Evolutionary conservation across 495 filamentous ascomycete genomes (phyloP), one percentile per base, ranked within the genome.

Genomic region (Thermothielavioides terrestris): DNA sequence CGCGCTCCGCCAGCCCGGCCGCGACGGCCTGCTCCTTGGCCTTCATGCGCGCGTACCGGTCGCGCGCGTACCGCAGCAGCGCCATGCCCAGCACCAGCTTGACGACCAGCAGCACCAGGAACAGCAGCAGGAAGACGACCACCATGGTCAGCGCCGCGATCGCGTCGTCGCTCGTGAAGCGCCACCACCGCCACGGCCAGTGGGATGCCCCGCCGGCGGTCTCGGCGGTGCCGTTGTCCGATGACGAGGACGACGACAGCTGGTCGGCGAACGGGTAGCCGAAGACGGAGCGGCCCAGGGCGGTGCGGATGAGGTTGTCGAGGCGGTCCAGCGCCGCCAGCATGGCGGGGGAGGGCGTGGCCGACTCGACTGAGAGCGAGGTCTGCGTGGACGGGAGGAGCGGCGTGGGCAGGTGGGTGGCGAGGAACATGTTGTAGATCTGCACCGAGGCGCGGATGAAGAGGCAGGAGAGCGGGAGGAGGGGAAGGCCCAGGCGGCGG

Each of bases 371-470:
- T 0, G 75, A 74, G 0, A 86, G 69, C 2, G 86, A 80, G 0
- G 85, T 79, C 14, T 77, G 75, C 2, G 82, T 78, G 1, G 83
- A 79, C 0, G 83, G 79, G 0, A 86, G 88, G 7, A 89, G 72
- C 0, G 86, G 84, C 2, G 80, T 76, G 8, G 87, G 85, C 12
- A 94, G 70, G 53, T 94, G 78, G 0, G 86, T 88, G 6, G 90
- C 85, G 10, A 97, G 78, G 67, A 97, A 94, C 90, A 96, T 96
- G 67, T 96, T 86, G 67, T 99, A 99, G 10, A 90, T 96, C 64
- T 99, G 92, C 17, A 97, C 77, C 2, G 86, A 88, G 30, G 94
- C 86, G 23, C 92, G 83, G 63, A 99, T 90, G 69, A 97, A 97
- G 44, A 99, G 85, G 58, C 88, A 95, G 6, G 89, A 86, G 14